phyloP scores from a whole-genome alignment of 768 basidiomycete species.

The Vararia minispora region DNA sequence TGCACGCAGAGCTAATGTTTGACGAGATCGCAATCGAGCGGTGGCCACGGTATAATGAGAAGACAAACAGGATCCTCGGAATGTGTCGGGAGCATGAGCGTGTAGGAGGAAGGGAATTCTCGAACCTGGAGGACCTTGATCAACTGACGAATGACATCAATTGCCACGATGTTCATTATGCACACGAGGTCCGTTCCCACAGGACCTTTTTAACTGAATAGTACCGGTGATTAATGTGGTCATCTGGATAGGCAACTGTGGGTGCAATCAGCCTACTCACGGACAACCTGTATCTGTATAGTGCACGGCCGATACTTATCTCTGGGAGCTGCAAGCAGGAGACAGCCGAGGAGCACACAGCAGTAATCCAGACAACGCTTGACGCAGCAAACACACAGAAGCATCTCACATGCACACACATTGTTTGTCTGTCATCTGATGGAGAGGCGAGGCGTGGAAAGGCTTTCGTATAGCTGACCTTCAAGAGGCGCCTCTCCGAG shows the following conservation, averaged over 20 bases:
- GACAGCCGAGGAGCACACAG: background rate
- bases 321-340: slow-evolving; percentile 2
- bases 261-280: background rate
- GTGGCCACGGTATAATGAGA: background rate
- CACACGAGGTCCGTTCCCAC: background rate
- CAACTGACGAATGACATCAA: background rate
- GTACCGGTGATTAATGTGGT: background rate
- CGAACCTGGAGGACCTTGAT: background rate
- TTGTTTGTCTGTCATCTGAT: background rate
- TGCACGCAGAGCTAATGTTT: no score
- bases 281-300: background rate
- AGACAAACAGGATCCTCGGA: slow-evolving; percentile 1
- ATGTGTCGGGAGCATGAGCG: slow-evolving; percentile 1
- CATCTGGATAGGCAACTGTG: slow-evolving; percentile 1
- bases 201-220: background rate
- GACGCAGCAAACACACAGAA: background rate
- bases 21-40: background rate
- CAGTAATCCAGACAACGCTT: background rate
- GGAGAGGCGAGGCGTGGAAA: background rate
- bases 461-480: background rate
- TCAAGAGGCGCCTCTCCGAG: background rate
- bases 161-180: background rate
- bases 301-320: background rate
- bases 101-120: background rate
- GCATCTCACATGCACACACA: no score